Percentiles rank a stretch among this genome's conserved stretches.
Evolutionary conservation across 805 yeast genomes (phyloP).

Genomic region (Cyberlindnera meyerae): DNA sequence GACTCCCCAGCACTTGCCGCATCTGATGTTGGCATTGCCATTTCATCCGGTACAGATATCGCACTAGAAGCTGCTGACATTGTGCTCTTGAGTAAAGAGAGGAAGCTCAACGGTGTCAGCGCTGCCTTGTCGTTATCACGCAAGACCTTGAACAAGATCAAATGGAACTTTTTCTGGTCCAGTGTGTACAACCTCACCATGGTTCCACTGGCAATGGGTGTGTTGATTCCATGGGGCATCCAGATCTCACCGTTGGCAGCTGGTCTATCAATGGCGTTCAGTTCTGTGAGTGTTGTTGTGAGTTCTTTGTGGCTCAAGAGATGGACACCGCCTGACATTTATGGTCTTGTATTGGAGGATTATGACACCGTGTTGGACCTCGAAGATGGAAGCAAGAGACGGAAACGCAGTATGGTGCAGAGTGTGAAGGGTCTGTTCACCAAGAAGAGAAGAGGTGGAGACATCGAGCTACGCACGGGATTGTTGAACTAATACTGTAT

Average conservation of each 20-base stretch:
- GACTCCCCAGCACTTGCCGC: conserved; percentile 94
- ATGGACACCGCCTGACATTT: conserved; percentile 43
- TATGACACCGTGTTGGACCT: conserved; percentile 12
- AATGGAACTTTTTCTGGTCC: conserved; percentile 84
- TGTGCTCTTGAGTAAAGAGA: conserved; percentile 53
- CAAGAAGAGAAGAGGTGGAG: conserved; percentile 7
- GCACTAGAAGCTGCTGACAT: conserved; percentile 97
- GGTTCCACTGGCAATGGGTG: conserved; percentile 93
- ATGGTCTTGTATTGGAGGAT: background rate
- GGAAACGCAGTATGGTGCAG: conserved; percentile 14
- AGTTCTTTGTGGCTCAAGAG: conserved; percentile 68
- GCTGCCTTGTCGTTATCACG: conserved; percentile 65
- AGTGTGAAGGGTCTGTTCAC: conserved; percentile 14
- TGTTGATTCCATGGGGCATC: conserved; percentile 72
- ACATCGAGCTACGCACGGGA: conserved; percentile 20
- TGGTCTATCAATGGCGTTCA: conserved; percentile 87
- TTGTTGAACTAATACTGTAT: conserved; percentile 6
- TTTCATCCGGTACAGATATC: conserved; percentile 90
- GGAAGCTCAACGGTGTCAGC: conserved; percentile 42
- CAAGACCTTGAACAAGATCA: conserved; percentile 67
- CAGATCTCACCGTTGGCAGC: conserved; percentile 86
- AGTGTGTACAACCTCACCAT: conserved; percentile 75
- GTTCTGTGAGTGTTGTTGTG: conserved; percentile 83
- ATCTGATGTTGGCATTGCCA: conserved; percentile 86
- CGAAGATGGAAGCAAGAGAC: conserved; percentile 12